Conservation (phyloP, 1,284 basidiomycete species). For the Erythrobasidium hasegawianum region DNA sequence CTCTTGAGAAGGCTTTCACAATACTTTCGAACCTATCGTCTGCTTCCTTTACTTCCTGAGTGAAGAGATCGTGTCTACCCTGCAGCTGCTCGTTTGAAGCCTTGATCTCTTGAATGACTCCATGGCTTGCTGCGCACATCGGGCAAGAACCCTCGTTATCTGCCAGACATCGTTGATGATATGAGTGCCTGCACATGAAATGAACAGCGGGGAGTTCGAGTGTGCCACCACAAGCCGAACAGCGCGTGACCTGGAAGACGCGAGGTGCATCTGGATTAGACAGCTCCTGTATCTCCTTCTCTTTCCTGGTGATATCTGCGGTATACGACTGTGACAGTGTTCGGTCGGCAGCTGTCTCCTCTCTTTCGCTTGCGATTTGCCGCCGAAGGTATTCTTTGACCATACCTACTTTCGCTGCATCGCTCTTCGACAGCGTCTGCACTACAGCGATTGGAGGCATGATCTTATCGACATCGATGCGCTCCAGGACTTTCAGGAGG, state of each 20-base stretch:
- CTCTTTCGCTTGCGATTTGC: conserved; percentile 66
- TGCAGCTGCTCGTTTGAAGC: conserved; percentile 75
- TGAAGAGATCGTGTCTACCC: conserved; percentile 82
- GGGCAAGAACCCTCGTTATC: conserved; percentile 87
- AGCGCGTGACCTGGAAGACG: conserved; percentile 90
- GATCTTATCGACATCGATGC: conserved; percentile 72
- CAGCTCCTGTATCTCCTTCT: conserved; percentile 75
- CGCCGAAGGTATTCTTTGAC: conserved; percentile 83
- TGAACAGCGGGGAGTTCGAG: conserved; percentile 89
- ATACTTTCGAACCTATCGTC: conserved; percentile 69
- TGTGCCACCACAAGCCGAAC: conserved; percentile 78
- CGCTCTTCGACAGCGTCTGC: conserved; percentile 79
- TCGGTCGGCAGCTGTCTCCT: conserved; percentile 77
- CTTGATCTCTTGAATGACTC: conserved; percentile 81
- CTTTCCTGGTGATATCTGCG: conserved; percentile 72
- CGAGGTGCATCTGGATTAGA: conserved; percentile 70
- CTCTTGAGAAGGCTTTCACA: conserved; percentile 72
- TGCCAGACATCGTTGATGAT: conserved; percentile 83
- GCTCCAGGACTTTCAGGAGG: conserved; percentile 64
- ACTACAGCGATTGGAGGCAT: conserved; percentile 85
- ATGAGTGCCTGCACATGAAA: conserved; percentile 97
- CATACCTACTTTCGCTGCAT: conserved; percentile 72
- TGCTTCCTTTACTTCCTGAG: conserved; percentile 68
- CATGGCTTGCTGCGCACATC: conserved; percentile 75
- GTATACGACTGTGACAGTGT: conserved; percentile 81